A percentile compares a stretch with the other conserved stretches of the same genome.
These are phyloP conservation scores for Kuraishia molischiana DNA, from an alignment of 805 yeast species.

Conservation along the genomic window DNA sequence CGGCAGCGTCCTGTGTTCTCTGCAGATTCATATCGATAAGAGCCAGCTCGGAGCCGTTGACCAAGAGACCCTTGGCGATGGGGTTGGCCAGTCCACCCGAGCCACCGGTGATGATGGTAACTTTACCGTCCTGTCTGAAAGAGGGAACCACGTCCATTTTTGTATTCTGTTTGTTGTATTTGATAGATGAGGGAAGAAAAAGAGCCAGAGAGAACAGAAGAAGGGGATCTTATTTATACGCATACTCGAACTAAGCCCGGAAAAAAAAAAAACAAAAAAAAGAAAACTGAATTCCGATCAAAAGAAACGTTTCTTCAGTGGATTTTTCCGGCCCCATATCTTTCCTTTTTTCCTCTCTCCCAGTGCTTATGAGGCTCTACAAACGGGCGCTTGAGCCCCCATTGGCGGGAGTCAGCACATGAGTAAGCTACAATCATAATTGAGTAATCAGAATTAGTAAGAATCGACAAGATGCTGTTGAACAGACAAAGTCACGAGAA, in stretches of 20 bases:
- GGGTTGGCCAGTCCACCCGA: conserved; percentile 71
- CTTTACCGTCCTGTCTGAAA: conserved; percentile 60
- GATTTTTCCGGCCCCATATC: background rate
- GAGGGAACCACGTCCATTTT: conserved; percentile 34
- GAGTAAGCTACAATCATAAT: no score
- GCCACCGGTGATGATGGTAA: conserved; percentile 73
- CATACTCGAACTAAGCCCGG: no score
- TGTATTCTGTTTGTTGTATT: conserved; percentile 7
- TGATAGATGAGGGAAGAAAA: conserved; percentile 6
- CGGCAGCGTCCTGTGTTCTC: conserved; percentile 46
- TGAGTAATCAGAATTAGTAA: no score
- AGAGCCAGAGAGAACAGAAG: background rate
- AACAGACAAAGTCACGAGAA: no score
- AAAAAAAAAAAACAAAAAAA: conserved; percentile 1
- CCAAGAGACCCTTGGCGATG: conserved; percentile 54
- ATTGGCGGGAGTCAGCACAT: no score
- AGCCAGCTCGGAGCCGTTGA: conserved; percentile 73
- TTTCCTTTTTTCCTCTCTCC: background rate
- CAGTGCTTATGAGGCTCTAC: no score
- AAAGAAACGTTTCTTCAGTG: background rate
- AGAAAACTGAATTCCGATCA: background rate
- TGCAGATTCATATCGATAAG: conserved; percentile 59
- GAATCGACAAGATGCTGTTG: no score
- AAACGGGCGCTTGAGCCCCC: no score
- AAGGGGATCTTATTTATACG: no score